These are phyloP conservation scores for Fusarium pilosicola DNA, from an alignment of 2,329 filamentous ascomycete genomes.

Conservation along the genomic window DNA sequence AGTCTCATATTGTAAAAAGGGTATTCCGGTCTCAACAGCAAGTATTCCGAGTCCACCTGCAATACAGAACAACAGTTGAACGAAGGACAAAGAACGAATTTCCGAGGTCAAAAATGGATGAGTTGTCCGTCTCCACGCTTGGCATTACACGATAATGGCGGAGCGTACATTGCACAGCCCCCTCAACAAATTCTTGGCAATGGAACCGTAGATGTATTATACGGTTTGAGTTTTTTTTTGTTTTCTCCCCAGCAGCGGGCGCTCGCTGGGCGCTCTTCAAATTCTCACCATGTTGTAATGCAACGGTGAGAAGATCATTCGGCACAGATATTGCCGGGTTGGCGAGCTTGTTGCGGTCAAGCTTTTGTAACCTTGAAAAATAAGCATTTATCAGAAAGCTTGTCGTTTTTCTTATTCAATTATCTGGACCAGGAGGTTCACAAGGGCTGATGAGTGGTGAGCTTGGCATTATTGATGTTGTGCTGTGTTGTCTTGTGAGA, in stretches of 20 bases:
- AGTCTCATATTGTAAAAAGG: background rate
- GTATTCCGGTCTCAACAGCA: background rate
- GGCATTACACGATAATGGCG: constrained; percentile 32
- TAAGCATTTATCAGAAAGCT: constrained; percentile 23
- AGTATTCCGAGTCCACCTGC: background rate
- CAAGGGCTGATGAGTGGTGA: background rate
- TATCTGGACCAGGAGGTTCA: background rate
- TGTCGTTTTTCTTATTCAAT: constrained; percentile 2
- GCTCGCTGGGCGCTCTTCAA: background rate
- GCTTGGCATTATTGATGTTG: constrained; percentile 12
- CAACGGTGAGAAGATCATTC: constrained; percentile 8
- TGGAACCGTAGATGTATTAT: background rate
- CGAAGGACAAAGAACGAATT: background rate
- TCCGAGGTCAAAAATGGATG: background rate
- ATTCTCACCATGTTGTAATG: constrained; percentile 11
- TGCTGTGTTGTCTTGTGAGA: background rate
- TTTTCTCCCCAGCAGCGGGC: background rate
- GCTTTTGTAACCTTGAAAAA: constrained; percentile 12
- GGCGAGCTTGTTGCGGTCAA: constrained; percentile 23
- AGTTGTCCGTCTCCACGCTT: constrained; percentile 34
- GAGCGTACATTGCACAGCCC: constrained; percentile 26
- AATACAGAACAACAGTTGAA: background rate
- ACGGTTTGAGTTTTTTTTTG: background rate
- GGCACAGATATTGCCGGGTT: constrained; percentile 8
- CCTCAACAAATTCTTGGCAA: constrained; percentile 18